A percentile compares a stretch with the other conserved stretches of the same genome.
Conservation (phyloP, 2,329 filamentous ascomycete species). For the Westerdykella sp. region DNA sequence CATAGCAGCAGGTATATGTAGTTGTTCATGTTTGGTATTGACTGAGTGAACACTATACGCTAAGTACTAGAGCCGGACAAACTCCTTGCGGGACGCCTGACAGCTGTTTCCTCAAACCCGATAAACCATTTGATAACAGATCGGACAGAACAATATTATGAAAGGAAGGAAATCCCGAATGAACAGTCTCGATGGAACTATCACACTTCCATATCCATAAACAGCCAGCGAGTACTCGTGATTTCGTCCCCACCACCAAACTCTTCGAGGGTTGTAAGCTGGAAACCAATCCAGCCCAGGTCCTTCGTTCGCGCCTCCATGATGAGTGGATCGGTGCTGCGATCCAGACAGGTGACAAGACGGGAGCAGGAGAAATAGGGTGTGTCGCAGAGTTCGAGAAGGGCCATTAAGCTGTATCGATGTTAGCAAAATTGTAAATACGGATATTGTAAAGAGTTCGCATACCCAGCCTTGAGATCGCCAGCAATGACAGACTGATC, state of each 20-base stretch:
- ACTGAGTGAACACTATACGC: too few species aligned
- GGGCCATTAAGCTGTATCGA: constrained; percentile 58
- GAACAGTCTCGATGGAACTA: constrained; percentile 1
- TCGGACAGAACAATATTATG: too few species aligned
- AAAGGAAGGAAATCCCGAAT: background rate
- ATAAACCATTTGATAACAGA: too few species aligned
- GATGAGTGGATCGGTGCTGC: constrained; percentile 56
- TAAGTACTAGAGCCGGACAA: too few species aligned
- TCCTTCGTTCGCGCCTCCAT: constrained; percentile 67
- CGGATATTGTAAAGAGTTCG: too few species aligned
- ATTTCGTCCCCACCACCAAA: constrained; percentile 60
- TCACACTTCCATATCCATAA: constrained; percentile 82
- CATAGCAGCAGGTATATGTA: too few species aligned
- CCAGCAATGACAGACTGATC: constrained; percentile 64
- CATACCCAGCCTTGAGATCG: constrained; percentile 83
- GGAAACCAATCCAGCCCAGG: constrained; percentile 90
- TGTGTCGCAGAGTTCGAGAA: constrained; percentile 79
- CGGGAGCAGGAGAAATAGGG: constrained; percentile 66
- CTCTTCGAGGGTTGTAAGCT: constrained; percentile 69
- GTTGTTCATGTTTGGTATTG: too few species aligned
- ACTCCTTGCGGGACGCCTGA: too few species aligned
- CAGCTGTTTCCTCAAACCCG: too few species aligned
- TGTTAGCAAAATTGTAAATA: constrained; percentile 13
- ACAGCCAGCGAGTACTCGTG: constrained; percentile 74
- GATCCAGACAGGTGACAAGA: constrained; percentile 76